These are phyloP conservation scores for Mediolabrus comicus DNA, from an alignment of 108 stramenopile genomes.

Conservation along the genomic window DNA sequence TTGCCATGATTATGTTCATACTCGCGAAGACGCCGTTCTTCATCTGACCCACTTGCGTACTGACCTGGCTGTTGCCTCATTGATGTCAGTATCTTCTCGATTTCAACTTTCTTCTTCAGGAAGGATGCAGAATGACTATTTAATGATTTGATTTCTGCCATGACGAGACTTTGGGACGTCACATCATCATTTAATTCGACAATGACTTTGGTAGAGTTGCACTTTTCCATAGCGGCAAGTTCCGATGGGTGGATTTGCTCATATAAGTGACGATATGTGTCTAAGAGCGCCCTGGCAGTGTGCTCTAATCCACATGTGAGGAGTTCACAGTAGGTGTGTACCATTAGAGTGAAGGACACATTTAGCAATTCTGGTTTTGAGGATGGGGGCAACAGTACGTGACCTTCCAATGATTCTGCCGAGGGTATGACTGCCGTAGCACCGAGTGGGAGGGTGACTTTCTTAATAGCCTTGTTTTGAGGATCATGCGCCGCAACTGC, in stretches of 20 bases:
- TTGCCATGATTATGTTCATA: constrained; percentile 13
- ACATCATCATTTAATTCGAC: constrained; percentile 61
- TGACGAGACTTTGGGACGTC: constrained; percentile 7
- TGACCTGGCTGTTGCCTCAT: constrained; percentile 26
- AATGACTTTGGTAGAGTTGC: constrained; percentile 60
- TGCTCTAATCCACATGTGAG: constrained; percentile 78
- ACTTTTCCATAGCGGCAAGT: constrained; percentile 66
- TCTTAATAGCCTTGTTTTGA: not conserved
- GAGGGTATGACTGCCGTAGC: constrained; percentile 23
- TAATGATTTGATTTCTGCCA: constrained; percentile 14
- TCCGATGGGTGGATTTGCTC: constrained; percentile 64
- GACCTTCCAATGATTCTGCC: not conserved
- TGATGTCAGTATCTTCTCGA: not conserved
- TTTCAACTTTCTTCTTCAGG: constrained; percentile 17
- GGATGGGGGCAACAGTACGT: constrained; percentile 59
- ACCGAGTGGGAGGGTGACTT: constrained; percentile 13
- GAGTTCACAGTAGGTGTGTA: constrained; percentile 87
- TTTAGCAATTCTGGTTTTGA: constrained; percentile 80
- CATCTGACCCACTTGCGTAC: constrained; percentile 9
- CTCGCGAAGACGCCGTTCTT: constrained; percentile 6
- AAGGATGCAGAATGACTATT: constrained; percentile 14
- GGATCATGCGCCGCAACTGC: constrained; percentile 1
- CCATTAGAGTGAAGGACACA: constrained; percentile 83
- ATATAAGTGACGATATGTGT: constrained; percentile 77
- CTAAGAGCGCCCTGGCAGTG: constrained; percentile 67